phyloP scores from a whole-genome alignment of 306 rosid species.

The Cucumis cinereus region DNA sequence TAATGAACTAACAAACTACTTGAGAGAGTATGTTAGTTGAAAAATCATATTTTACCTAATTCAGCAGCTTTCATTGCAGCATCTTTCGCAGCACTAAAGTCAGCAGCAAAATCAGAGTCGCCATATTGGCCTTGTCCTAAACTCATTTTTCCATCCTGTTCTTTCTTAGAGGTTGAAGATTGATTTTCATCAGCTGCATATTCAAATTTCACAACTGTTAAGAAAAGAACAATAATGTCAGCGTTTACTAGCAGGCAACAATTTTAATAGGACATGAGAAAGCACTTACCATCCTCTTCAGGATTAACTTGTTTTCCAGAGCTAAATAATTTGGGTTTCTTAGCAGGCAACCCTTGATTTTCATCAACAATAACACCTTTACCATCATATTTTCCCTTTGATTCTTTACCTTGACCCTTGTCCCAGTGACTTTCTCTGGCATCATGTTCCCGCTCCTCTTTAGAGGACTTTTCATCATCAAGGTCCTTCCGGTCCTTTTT shows the following conservation, averaged over 20 bases:
- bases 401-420: slow-evolving; percentile 37
- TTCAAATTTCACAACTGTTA: slow-evolving; percentile 26
- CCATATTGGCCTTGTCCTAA: slow-evolving; percentile 21
- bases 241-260: not conserved
- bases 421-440: slow-evolving; percentile 25
- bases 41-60: slow-evolving; percentile 35
- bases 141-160: slow-evolving; percentile 32
- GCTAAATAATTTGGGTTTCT: slow-evolving; percentile 38
- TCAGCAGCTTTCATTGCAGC: slow-evolving; percentile 99
- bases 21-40: not conserved
- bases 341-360: slow-evolving; percentile 39
- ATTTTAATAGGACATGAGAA: not conserved
- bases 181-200: slow-evolving; percentile 25
- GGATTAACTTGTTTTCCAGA: slow-evolving; percentile 28
- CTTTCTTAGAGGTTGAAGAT: slow-evolving; percentile 16
- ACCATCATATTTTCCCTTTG: slow-evolving; percentile 20
- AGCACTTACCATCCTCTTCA: slow-evolving; percentile 37
- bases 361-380: slow-evolving; percentile 18
- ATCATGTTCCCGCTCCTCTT: slow-evolving; percentile 32
- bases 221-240: not conserved
- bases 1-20: not conserved
- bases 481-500: slow-evolving; percentile 36
- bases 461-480: slow-evolving; percentile 28
- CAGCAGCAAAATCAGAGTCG: slow-evolving; percentile 37
- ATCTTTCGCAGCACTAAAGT: slow-evolving; percentile 66